phyloP scores from a whole-genome alignment of 495 filamentous ascomycete genomes.

The Penicillium bialowiezense region DNA sequence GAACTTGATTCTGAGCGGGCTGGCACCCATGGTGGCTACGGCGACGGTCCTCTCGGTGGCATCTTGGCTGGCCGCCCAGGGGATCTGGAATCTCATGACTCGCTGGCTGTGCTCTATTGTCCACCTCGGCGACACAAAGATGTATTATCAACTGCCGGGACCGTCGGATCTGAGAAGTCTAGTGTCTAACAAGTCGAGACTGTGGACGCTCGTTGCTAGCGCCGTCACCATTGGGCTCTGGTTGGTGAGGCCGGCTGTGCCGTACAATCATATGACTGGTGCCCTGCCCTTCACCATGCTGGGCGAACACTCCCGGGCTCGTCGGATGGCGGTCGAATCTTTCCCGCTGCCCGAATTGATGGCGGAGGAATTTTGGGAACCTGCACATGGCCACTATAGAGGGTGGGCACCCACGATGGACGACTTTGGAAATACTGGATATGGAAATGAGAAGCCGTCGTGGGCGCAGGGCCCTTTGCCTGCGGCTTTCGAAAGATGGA shows the following conservation, averaged over 20 bases:
- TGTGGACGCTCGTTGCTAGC: constrained; percentile 6
- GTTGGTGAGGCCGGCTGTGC: constrained; percentile 23
- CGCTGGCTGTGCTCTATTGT: constrained; percentile 13
- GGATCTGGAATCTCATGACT: constrained; percentile 14
- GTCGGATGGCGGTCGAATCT: neutral
- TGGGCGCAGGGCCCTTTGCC: constrained; percentile 21
- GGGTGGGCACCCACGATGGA: constrained; percentile 16
- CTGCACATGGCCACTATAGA: constrained; percentile 17
- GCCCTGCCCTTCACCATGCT: constrained; percentile 30
- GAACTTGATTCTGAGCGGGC: constrained; percentile 22
- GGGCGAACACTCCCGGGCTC: constrained; percentile 19
- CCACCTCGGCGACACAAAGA: neutral
- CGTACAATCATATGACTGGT: constrained; percentile 33
- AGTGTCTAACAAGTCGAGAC: neutral
- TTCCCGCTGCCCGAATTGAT: constrained; percentile 21
- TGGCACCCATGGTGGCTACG: constrained; percentile 12
- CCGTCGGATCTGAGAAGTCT: neutral
- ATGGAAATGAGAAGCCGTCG: constrained; percentile 10
- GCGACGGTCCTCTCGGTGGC: constrained; percentile 6
- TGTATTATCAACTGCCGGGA: neutral
- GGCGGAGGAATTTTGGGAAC: constrained; percentile 14
- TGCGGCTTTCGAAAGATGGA: constrained; percentile 21
- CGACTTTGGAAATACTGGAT: constrained; percentile 8
- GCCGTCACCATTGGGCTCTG: constrained; percentile 8
- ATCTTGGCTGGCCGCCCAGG: constrained; percentile 10